Conservation (phyloP, 768 basidiomycete species). For the Leccinum longicurvipes region DNA sequence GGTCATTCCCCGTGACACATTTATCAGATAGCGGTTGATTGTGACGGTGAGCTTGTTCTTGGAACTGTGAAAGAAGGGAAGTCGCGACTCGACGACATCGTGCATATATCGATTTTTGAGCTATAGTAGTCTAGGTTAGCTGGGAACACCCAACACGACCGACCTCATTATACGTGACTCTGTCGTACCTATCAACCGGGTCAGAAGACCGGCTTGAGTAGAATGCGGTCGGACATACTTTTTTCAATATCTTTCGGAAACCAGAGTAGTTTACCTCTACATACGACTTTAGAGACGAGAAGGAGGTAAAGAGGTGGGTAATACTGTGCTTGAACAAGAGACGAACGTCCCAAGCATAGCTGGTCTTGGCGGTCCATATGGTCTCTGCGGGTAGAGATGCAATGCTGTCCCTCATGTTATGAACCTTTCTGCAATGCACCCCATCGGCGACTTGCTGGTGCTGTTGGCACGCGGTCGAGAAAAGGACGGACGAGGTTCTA, state of each 20-base stretch:
- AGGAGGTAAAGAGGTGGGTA: conserved; percentile 76
- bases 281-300: conserved; percentile 78
- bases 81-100: conserved; percentile 58
- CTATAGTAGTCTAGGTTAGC: too few relatives aligned
- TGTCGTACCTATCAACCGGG: conserved; percentile 75
- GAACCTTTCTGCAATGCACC: conserved; percentile 45
- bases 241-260: conserved; percentile 94
- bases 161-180: conserved; percentile 75
- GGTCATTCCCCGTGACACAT: conserved; percentile 77
- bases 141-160: too few relatives aligned
- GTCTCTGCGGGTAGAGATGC: conserved; percentile 42
- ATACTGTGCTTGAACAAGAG: conserved; percentile 88
- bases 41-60: conserved; percentile 60
- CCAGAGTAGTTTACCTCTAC: conserved; percentile 92
- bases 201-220: not conserved
- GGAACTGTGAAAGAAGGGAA: conserved; percentile 64
- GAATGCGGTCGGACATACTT: conserved; percentile 48
- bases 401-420: conserved; percentile 52
- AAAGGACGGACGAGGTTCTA: conserved; percentile 27
- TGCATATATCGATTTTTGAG: conserved; percentile 79
- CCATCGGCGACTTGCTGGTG: conserved; percentile 34
- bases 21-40: conserved; percentile 70
- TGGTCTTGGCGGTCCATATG: conserved; percentile 77
- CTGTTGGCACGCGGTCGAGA: conserved; percentile 25
- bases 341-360: conserved; percentile 77